phyloP scores from a whole-genome alignment of 78 protist species.

The Isochrysis galbana region DNA sequence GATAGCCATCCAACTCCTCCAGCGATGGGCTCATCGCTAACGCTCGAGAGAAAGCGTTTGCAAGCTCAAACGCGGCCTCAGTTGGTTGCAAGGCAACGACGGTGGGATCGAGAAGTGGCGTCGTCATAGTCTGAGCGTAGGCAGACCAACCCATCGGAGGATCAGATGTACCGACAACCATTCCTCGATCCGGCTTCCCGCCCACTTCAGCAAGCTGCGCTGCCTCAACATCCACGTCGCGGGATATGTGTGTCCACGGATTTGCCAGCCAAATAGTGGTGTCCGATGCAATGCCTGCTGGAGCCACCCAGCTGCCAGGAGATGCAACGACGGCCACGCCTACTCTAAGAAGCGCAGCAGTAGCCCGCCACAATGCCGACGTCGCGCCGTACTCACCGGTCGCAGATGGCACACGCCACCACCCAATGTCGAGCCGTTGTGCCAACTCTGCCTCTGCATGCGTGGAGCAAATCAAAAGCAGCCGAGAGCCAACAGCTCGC shows the following conservation, averaged over 20 bases:
- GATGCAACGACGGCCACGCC: too few relatives aligned
- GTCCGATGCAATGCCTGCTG: too few relatives aligned
- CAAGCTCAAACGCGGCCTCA: not conserved
- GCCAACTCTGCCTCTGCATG: too few relatives aligned
- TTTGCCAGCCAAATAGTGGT: not conserved
- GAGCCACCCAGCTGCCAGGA: too few relatives aligned
- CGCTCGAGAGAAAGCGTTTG: not conserved
- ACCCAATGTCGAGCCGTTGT: too few relatives aligned
- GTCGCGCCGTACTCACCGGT: too few relatives aligned
- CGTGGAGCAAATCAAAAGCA: too few relatives aligned
- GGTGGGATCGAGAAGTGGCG: not conserved
- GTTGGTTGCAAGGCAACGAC: not conserved
- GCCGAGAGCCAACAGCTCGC: too few relatives aligned
- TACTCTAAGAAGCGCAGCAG: too few relatives aligned
- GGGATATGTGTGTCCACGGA: not conserved
- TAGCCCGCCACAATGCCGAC: too few relatives aligned
- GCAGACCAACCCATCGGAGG: constrained; percentile 7
- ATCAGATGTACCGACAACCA: not conserved
- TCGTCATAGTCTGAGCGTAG: not conserved
- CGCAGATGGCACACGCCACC: too few relatives aligned
- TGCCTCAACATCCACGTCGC: not conserved
- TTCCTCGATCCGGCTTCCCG: not conserved
- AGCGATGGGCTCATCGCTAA: not conserved
- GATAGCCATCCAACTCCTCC: not conserved
- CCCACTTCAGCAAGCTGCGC: not conserved